Evolutionary conservation across 164 flowering plant species (phyloP).

Genomic region (Vitis rotundifolia): DNA sequence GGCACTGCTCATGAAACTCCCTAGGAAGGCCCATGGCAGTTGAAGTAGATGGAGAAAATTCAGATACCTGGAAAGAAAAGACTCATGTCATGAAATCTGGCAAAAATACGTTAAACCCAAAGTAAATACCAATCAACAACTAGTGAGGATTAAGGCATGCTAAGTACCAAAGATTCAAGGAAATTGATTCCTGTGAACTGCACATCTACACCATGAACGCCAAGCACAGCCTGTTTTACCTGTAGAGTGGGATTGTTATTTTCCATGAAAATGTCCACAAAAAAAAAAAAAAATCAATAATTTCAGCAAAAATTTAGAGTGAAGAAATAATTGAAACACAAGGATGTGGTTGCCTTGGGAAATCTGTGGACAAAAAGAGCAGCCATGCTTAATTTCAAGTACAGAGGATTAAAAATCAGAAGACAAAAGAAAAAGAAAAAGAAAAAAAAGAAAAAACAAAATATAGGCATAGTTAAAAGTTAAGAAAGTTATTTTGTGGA

Average conservation of each 20-base stretch:
- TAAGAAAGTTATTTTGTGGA: neutral
- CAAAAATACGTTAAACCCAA: neutral
- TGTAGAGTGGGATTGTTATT: conserved; percentile 24
- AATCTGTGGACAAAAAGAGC: too few species aligned
- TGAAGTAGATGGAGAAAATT: conserved; percentile 91
- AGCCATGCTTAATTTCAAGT: too few species aligned
- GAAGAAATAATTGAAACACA: neutral
- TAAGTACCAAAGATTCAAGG: conserved; percentile 80
- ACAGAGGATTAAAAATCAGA: too few species aligned
- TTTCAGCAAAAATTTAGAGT: neutral
- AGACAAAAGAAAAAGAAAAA: too few species aligned
- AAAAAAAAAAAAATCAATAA: conserved; percentile 2
- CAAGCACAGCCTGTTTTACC: conserved; percentile 75
- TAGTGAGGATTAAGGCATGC: neutral
- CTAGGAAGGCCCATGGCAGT: conserved; percentile 92
- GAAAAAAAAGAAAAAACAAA: too few species aligned
- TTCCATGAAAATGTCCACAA: neutral
- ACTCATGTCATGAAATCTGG: neutral
- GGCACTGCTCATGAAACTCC: conserved; percentile 92
- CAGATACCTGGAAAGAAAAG: conserved; percentile 66
- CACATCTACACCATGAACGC: conserved; percentile 70
- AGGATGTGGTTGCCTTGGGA: too few species aligned
- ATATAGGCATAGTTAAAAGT: neutral
- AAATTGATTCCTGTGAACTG: conserved; percentile 81
- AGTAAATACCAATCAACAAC: conserved; percentile 1